These are phyloP conservation scores for Thelonectria olida DNA, from an alignment of 2,329 filamentous ascomycete species.

Conservation along the genomic window DNA sequence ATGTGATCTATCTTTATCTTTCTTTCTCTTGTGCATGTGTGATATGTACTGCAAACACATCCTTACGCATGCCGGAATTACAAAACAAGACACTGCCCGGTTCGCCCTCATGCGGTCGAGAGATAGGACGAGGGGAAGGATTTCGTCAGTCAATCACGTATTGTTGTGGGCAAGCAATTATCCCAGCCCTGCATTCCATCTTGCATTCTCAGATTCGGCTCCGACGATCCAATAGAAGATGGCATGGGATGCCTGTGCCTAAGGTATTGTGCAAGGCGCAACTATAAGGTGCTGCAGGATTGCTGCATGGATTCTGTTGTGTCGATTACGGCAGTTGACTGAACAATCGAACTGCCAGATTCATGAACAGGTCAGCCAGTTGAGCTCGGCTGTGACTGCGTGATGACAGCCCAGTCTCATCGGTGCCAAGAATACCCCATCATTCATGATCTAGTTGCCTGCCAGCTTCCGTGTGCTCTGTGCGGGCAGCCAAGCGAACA, in stretches of 20 bases:
- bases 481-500: too few species aligned
- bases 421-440: neutral
- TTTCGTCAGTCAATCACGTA: neutral
- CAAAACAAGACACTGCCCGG: neutral
- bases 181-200: conserved; percentile 16
- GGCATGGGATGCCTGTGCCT: neutral
- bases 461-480: too few species aligned
- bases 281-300: neutral
- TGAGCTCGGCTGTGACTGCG: neutral
- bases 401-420: neutral
- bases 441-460: neutral
- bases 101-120: neutral
- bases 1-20: neutral
- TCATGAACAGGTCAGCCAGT: neutral
- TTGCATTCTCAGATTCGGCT: conserved; percentile 23
- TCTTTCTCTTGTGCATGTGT: neutral
- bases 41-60: neutral
- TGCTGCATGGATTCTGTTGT: conserved; percentile 2
- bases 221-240: conserved; percentile 14
- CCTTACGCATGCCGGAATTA: neutral
- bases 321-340: neutral
- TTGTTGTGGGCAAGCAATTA: neutral
- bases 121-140: neutral
- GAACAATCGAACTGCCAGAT: neutral
- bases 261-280: neutral